Evolutionary conservation across 2,329 filamentous ascomycete genomes (phyloP), one percentile per base, ranked within the genome.

Genomic region (Colletotrichum kahawae): DNA sequence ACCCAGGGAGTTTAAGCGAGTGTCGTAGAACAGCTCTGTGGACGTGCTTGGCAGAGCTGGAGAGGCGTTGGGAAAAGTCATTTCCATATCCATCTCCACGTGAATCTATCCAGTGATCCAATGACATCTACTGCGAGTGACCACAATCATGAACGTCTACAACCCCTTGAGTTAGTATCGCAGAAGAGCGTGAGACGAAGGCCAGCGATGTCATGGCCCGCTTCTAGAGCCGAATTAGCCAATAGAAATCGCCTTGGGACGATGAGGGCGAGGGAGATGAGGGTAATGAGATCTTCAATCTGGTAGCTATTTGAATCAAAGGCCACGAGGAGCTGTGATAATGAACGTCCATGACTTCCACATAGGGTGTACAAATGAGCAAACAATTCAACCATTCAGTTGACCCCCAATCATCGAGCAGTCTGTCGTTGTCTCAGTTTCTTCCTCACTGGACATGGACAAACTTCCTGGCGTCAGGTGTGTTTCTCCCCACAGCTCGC

Each of bases 1-100:
- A 75, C 72, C 72, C 72, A 12, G 43, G 67, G 71, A 74, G 60
- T 74, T 71, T 24, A n/a, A 74, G 67, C 38, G 54, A 51, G 43
- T 51, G 8, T 57, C 54, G 27, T 18, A 57, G 24, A 13, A 57
- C 18, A 21, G 43, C 43, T 51, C 43, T 51, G 10, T 51, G 43
- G n/a, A 51, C 43, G n/a, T 51, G 43, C n/a, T 51, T 51, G 43
- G 43, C 43, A 51, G 43, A 51, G 43, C 43, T 24, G 43, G 43
- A 51, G 43, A 21, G 43, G 43, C 43, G 43, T 51, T 51, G 43
- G 43, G n/a, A 57, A 57, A 57, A 57, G 24, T 57, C 27, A 57
- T 57, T 57, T 51, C 12, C n/a, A 51, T 51, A 51, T 51, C 43
- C 43, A 21, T 51, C 43, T 51, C 43, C 21, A n/a, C 43, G 43